These are phyloP conservation scores for Skeletonema marinoi DNA, from an alignment of 108 stramenopile species.

Conservation along the genomic window DNA sequence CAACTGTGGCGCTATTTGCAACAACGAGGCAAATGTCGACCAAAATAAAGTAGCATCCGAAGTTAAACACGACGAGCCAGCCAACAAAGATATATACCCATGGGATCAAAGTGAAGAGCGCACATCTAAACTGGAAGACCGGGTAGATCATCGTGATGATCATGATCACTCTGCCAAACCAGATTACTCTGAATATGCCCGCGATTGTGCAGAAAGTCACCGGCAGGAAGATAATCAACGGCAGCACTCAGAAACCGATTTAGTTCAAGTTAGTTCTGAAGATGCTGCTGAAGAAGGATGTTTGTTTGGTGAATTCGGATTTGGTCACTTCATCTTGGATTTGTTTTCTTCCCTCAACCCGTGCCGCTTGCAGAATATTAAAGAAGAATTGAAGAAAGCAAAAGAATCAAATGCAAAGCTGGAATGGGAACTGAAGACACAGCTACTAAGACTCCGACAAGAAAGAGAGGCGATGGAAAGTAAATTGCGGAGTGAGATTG, in stretches of 20 bases:
- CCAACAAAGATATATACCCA: background rate
- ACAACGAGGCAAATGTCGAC: background rate
- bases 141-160: background rate
- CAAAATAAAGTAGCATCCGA: background rate
- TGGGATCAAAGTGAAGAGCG: background rate
- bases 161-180: background rate
- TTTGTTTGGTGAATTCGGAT: constrained; percentile 25
- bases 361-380: background rate
- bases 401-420: background rate
- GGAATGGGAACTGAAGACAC: constrained; percentile 4
- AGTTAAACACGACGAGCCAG: background rate
- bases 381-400: background rate
- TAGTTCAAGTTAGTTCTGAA: background rate
- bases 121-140: background rate
- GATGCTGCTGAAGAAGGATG: background rate
- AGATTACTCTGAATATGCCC: background rate
- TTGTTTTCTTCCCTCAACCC: background rate
- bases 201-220: background rate
- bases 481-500: background rate
- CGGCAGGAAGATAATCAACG: background rate
- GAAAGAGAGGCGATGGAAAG: constrained; percentile 1
- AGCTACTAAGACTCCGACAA: background rate
- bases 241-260: background rate
- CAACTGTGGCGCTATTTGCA: background rate
- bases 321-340: constrained; percentile 46